Evolutionary conservation across 2,329 filamentous ascomycete genomes (phyloP), one percentile per base, ranked within the genome.

Genomic region (Madurella mycetomatis): DNA sequence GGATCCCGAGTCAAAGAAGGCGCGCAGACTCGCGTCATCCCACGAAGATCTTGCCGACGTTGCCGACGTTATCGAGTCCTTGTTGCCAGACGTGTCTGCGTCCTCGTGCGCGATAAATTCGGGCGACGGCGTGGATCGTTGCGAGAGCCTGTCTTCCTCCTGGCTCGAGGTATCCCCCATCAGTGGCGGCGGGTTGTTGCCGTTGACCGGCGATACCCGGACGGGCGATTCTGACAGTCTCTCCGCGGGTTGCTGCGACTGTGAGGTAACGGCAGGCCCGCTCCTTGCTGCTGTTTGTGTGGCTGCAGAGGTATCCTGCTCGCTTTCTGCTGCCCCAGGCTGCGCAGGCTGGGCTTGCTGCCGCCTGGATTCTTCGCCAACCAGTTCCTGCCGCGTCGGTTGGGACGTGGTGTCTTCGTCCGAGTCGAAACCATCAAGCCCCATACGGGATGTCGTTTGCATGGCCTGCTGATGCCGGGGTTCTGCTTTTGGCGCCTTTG

Each of bases 1-100:
- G 34, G 86, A 85, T 57, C 90, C 85, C 62, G 94, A 90, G 62
- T 97, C 92, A 65, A 97, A 87, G 72, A 96, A 99, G 13, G 88
- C 86, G 56, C 90, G 84, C 30, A 99, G 80, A 63, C 85, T 89
- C 53, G 84, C 79, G 69, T 97, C 92, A 58, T 90, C 92, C 94
- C 94, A 99, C 0, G 84, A 82, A 25, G 85, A 79, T 17, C 80
- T 79, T 15, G 77, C 76, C 30, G 81, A 78, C 4, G 76, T 79
- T 18, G 82, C 80, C 37, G 80, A 79, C 16, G 79, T 75, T 48
- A 74, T 73, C 5, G 77, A 78, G 51, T 77, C 76, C 65, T 73
- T 73, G 32, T 76, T 66, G 57, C 70, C 65, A 63, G 76, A 70
- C 12, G 60, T 71, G 59, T 64, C 71, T 18, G 65, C 67, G 34